These are phyloP conservation scores for Hypoxylon trugodes DNA, from an alignment of 495 filamentous ascomycete genomes.

Conservation along the genomic window DNA sequence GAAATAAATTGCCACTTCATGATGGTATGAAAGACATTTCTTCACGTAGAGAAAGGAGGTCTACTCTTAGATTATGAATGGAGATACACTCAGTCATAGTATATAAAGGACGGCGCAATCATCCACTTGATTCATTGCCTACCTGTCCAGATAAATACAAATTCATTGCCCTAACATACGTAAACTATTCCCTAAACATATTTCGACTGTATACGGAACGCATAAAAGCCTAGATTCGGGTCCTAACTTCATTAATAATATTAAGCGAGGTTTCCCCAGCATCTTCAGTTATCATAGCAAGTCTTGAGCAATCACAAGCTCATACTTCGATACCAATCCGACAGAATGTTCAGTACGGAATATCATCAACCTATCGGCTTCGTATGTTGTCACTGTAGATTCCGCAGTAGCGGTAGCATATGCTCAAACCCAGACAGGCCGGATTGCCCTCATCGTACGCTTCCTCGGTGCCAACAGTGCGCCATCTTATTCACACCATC, in stretches of 20 bases:
- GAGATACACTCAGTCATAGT: neutral
- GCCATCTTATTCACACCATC: constrained; percentile 29
- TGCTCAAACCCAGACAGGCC: constrained; percentile 34
- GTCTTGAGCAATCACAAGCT: neutral
- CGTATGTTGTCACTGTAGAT: constrained; percentile 36
- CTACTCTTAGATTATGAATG: neutral
- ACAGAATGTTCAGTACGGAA: constrained; percentile 5
- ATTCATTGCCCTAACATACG: too few species aligned
- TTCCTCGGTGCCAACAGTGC: constrained; percentile 30
- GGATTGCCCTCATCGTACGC: constrained; percentile 27
- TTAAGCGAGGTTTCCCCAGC: too few species aligned
- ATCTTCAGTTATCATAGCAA: neutral
- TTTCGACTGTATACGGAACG: too few species aligned
- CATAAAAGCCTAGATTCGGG: too few species aligned
- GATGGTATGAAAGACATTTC: constrained; percentile 20
- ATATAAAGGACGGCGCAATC: too few species aligned
- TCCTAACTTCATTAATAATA: too few species aligned
- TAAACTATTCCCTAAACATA: too few species aligned
- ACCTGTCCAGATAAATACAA: too few species aligned
- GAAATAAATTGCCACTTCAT: neutral
- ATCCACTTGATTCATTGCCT: too few species aligned
- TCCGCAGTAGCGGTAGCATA: constrained; percentile 31
- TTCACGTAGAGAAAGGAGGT: constrained; percentile 17
- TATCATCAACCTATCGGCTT: constrained; percentile 39
- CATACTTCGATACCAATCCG: neutral